These are phyloP conservation scores for Globisporangium recalcitrans DNA, from an alignment of 352 stramenopile genomes.

Conservation along the genomic window DNA sequence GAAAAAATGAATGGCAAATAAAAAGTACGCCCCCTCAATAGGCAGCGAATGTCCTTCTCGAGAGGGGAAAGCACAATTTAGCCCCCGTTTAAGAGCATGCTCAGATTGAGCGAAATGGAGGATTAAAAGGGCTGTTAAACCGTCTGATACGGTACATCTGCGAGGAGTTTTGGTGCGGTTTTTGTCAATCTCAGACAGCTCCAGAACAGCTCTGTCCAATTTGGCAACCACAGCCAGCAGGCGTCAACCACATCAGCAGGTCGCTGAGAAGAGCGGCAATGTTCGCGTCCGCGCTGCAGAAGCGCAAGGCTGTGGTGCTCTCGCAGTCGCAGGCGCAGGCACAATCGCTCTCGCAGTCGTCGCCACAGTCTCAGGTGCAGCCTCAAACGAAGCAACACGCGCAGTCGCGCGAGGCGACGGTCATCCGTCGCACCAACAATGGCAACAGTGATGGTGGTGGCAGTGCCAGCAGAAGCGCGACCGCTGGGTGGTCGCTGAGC, in stretches of 20 bases:
- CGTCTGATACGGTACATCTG: neutral
- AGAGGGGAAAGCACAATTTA: too few species aligned
- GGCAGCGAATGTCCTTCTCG: too few species aligned
- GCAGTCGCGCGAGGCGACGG: too few species aligned
- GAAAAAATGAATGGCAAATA: too few species aligned
- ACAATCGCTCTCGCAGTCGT: neutral
- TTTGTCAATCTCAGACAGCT: conserved; percentile 1
- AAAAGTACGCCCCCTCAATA: too few species aligned
- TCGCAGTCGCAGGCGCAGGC: conserved; percentile 6
- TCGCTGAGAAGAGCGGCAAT: neutral
- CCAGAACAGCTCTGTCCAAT: neutral
- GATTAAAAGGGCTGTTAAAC: conserved; percentile 6
- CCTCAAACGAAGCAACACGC: neutral
- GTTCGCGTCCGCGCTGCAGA: conserved; percentile 10
- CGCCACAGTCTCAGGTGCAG: neutral
- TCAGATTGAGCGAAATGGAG: too few species aligned
- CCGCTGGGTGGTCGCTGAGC: conserved; percentile 1
- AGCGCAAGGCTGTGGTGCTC: conserved; percentile 6
- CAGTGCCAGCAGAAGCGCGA: neutral
- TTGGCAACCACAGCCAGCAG: neutral
- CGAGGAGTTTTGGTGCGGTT: neutral
- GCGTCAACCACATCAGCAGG: neutral
- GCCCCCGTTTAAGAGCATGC: too few species aligned
- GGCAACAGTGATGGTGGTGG: neutral
- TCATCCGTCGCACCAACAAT: neutral